Base-by-base conservation (phyloP, 2,329 filamentous ascomycete genomes). In the Ceratocystis alfenasii region DNA sequence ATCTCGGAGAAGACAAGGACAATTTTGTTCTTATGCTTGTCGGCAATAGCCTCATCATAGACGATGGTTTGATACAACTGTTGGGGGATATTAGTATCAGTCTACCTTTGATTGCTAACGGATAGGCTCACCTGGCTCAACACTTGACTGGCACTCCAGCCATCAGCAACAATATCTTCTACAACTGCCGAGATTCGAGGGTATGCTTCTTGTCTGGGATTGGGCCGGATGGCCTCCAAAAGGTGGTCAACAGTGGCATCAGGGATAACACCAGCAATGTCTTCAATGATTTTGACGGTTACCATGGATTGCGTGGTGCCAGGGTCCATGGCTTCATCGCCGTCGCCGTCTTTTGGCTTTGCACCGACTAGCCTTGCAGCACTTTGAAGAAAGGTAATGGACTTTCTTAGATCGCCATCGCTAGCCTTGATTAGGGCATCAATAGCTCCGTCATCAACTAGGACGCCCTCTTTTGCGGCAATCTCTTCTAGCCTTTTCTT, bases 211-310 rank as follows among this genome's bases (percentile, higher is more conserved):
- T 82, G 81, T 46, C 80, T 80, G 28, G 82, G 82, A 69, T 79
- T 82, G 3, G 90, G 89, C 70, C 89, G 87, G 78, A 97, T 88
- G 20, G 90, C 88, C 68, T 84, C 77, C 12, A 90, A 78, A 17
- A 99, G 80, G 7, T 75, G 76, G 65, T 88, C 82, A 62, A 99
- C 84, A 1, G 90, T 89, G 10, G 74, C 71, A 15, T 86, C 81
- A 0, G 95, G 94, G 70, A 99, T 92, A 1, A 97, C 90, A 65
- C 95, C 94, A 0, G 94, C 93, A 73, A 99, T 99, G 71, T 99
- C 94, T 73, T 97, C 90, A 60, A 99, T 84, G 64, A 85, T 89
- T 71, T 84, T 84, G 46, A 92, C 82, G 0, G 91, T 93, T 60
- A 97, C 84, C 12, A 78, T 69, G 50, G 81, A 84, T 64, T 78